Evolutionary conservation across 805 yeast species (phyloP).

Genomic region (Komagataella ulmi): DNA sequence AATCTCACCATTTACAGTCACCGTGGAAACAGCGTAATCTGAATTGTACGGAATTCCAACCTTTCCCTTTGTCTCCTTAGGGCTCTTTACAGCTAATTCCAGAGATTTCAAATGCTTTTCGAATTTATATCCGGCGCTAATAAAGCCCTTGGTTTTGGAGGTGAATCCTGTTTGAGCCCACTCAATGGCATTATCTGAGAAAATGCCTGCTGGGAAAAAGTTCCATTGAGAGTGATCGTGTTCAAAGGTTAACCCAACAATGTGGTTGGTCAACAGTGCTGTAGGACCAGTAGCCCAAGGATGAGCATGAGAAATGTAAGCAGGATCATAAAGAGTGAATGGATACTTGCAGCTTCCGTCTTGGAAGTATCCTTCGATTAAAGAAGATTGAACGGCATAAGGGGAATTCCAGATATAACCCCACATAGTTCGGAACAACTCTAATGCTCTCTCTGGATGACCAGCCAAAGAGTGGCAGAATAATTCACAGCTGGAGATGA

Average conservation of each 20-base stretch:
- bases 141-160: conserved; percentile 3
- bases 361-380: conserved; percentile 5
- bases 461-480: conserved; percentile 3
- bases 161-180: conserved; percentile 6
- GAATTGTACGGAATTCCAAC: not conserved
- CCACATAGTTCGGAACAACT: conserved; percentile 5
- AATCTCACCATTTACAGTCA: not conserved
- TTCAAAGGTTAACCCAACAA: conserved; percentile 3
- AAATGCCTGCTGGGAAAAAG: conserved; percentile 4
- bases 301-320: conserved; percentile 5
- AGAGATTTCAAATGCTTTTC: conserved; percentile 1
- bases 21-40: not conserved
- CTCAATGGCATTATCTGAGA: not conserved
- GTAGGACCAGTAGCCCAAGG: conserved; percentile 6
- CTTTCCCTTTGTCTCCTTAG: not conserved
- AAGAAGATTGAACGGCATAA: conserved; percentile 4
- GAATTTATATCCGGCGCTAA: conserved; percentile 4
- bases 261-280: conserved; percentile 2
- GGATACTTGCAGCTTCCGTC: conserved; percentile 6
- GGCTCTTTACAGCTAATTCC: conserved; percentile 1
- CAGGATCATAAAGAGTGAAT: conserved; percentile 4
- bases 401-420: conserved; percentile 6
- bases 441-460: conserved; percentile 4
- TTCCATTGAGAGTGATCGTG: conserved; percentile 2
- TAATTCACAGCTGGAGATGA: conserved; percentile 3